phyloP scores from a whole-genome alignment of 78 protist genomes.

The Isochrysis galbana region DNA sequence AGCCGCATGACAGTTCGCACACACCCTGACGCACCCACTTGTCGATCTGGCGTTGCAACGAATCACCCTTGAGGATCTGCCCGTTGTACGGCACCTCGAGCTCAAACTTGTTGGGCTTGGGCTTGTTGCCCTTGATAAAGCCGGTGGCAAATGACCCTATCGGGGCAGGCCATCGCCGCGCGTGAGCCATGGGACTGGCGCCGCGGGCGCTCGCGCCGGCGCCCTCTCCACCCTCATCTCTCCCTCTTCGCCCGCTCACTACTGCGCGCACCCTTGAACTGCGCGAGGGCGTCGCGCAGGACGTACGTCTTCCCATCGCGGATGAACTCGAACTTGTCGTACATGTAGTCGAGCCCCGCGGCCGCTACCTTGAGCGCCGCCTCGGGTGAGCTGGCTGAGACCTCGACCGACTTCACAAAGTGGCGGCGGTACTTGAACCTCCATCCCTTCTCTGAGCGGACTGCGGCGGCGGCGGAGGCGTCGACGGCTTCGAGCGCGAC shows the following conservation, averaged over 20 bases:
- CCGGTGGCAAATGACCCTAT: constrained; percentile 20
- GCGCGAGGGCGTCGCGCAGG: constrained; percentile 26
- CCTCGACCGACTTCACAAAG: constrained; percentile 18
- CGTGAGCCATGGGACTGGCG: too few species aligned
- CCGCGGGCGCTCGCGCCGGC: too few species aligned
- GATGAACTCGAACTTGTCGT: constrained; percentile 28
- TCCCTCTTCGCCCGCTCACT: too few species aligned
- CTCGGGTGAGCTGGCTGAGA: not conserved
- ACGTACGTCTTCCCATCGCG: not conserved
- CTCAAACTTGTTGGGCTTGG: not conserved
- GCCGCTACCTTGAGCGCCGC: not conserved
- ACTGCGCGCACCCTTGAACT: not conserved
- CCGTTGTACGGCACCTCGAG: too few species aligned
- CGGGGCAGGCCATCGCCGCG: too few species aligned
- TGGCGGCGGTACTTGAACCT: constrained; percentile 28
- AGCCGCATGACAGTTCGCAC: constrained; percentile 33
- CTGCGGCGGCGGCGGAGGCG: not conserved
- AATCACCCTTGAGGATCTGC: not conserved
- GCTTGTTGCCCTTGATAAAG: not conserved
- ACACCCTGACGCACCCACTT: constrained; percentile 59
- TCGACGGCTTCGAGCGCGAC: not conserved
- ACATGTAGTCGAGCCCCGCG: constrained; percentile 33
- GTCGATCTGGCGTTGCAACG: constrained; percentile 50
- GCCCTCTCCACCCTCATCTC: too few species aligned
- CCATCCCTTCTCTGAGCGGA: constrained; percentile 1